These are phyloP conservation scores for Lathyrus sativus DNA, from an alignment of 306 rosid species.

Conservation along the genomic window DNA sequence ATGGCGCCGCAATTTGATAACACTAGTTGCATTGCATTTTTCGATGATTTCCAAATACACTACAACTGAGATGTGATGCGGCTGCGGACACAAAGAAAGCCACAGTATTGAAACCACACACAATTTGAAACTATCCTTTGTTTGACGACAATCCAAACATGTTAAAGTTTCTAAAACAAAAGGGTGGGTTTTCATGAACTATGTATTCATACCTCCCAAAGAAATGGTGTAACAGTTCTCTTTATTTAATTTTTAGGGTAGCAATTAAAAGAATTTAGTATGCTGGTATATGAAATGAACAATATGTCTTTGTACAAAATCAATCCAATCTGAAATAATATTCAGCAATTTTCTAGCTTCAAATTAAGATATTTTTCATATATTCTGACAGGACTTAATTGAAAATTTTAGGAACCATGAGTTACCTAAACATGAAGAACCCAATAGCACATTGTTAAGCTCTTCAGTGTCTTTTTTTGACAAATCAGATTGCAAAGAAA, in stretches of 20 bases:
- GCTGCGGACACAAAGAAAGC: not conserved
- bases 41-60: too few relatives aligned
- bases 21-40: too few relatives aligned
- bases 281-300: not conserved
- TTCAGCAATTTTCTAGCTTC: not conserved
- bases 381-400: conserved; percentile 2
- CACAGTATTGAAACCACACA: not conserved
- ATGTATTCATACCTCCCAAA: not conserved
- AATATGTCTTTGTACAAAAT: conserved; percentile 4
- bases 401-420: conserved; percentile 9
- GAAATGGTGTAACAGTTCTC: not conserved
- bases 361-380: conserved; percentile 6
- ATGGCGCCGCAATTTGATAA: too few relatives aligned
- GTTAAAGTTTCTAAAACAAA: not conserved
- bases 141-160: not conserved
- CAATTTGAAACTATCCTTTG: not conserved
- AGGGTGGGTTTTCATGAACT: not conserved
- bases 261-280: not conserved
- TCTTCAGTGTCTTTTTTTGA: conserved; percentile 44
- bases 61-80: too few relatives aligned
- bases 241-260: not conserved
- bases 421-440: conserved; percentile 60
- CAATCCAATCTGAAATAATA: conserved; percentile 19
- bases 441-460: conserved; percentile 41
- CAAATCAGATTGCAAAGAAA: conserved; percentile 57